These are phyloP conservation scores for Torulaspora quercuum DNA, from an alignment of 805 yeast species.

Conservation along the genomic window DNA sequence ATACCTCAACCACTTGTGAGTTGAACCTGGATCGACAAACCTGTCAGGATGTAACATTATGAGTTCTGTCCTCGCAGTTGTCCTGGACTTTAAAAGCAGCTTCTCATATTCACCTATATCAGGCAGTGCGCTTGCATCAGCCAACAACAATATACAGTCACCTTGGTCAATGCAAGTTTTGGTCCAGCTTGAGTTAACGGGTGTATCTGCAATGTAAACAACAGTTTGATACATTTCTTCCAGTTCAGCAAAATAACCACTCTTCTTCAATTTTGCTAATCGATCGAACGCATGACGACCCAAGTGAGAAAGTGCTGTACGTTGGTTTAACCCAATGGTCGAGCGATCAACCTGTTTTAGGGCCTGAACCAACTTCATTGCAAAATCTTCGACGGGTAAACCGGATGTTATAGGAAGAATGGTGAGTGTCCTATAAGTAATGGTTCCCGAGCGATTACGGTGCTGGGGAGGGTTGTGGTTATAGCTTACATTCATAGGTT, in stretches of 20 bases:
- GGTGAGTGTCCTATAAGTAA: conserved; percentile 71
- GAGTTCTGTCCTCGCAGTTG: conserved; percentile 84
- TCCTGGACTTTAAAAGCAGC: conserved; percentile 64
- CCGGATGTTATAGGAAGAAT: conserved; percentile 76
- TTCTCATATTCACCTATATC: conserved; percentile 84
- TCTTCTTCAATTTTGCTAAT: conserved; percentile 75
- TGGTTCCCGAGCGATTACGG: conserved; percentile 20
- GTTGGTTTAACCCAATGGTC: conserved; percentile 78
- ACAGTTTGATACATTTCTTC: conserved; percentile 89
- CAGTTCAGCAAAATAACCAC: conserved; percentile 85
- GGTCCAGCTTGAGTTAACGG: conserved; percentile 83
- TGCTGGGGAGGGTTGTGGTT: conserved; percentile 16
- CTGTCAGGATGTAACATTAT: conserved; percentile 81
- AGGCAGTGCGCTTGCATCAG: conserved; percentile 74
- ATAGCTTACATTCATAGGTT: conserved; percentile 18
- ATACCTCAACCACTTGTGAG: conserved; percentile 77
- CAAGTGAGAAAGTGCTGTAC: conserved; percentile 70
- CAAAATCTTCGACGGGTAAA: conserved; percentile 85
- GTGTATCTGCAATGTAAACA: conserved; percentile 83
- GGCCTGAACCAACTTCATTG: conserved; percentile 65
- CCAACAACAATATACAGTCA: conserved; percentile 84
- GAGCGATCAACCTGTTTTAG: conserved; percentile 67
- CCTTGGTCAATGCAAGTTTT: conserved; percentile 91
- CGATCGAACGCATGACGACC: conserved; percentile 94
- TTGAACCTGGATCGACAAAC: conserved; percentile 78